Evolutionary conservation across 306 rosid genomes (phyloP), one percentile per base, ranked within the genome.

Genomic region (Castanea mollissima): DNA sequence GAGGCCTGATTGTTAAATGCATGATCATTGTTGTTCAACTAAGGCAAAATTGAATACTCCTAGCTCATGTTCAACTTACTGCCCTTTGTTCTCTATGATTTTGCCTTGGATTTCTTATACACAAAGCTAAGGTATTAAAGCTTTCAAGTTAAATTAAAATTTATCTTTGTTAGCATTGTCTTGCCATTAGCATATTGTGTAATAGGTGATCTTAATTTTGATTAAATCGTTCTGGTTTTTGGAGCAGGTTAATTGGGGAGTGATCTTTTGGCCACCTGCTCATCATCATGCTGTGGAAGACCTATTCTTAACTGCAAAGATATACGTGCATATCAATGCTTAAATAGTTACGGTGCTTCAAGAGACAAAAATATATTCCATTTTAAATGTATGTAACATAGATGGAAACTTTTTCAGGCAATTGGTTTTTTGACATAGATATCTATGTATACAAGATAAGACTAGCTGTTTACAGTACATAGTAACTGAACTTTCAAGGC

Each of bases 71-170:
- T 34, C 9, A 29, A 20, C 52, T 35, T 71, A n/a, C 73, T 25
- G 9, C 71, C 35, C 1, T 23, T 70, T 69, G 41, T 18, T 5
- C 69, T 69, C 25, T 6, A 10, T 6, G 62, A n/a, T 78, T 46
- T 9, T 57, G 27, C 46, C 14, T 31, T 15, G 23, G 54, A 15
- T 60, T 69, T 41, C 52, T 46, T 2, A 2, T 18, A 14, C 71
- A 18, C 54, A 79, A 69, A 80, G 71, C 54, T 5, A 46, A 74
- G 84, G 84, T 80, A 80, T 56, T 68, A 7, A 35, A 55, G 52
- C 44, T 41, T 55, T 71, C 55, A 59, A 18, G 8, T 64, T n/a
- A 8, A 60, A 63, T 57, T 49, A 25, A 51, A 20, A 32, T 59
- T 59, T 25, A 59, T 59, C 4, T 12, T 34, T 34, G 16, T 49